Base-by-base conservation (phyloP, 2,329 filamentous ascomycete species). In the Lasiodiplodia hormozganensis region DNA sequence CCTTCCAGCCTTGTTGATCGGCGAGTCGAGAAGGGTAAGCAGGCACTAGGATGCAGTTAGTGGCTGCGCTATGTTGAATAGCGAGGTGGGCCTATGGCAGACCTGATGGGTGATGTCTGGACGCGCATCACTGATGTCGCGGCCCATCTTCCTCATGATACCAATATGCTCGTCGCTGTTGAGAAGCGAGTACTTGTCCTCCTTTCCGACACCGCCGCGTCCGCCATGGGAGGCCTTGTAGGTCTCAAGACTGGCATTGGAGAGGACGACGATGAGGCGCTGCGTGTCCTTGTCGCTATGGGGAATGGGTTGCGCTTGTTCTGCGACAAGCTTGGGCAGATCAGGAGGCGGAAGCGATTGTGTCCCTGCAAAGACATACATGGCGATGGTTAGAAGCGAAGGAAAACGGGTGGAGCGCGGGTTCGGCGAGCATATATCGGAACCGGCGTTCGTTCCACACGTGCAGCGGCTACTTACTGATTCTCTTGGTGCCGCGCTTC, bases 141-240 rank as follows among this genome's bases (percentile, higher is more conserved):
- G 88, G 80, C 97, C 97, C 95, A 98, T 98, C 86, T 98, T 99
- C 77, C 96, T 91, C 94, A 99, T 97, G 72, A 98, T 92, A 71
- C 96, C 96, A 74, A 99, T 99, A 80, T 99, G 96, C 82, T 99
- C 96, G 78, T 99, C 96, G 82, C 94, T 97, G 86, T 99, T 99
- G 76, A 99, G 89, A 65, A 99, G 86, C 70, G 95, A 97, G 82
- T 97, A 99, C 82, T 98, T 98, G 79, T 97, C 95, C 76, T 97
- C 94, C 64, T 92, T 89, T 70, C 88, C 87, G 69, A 86, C 84
- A 79, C 89, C 81, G 82, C 90, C 82, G 78, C 88, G 80, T 77
- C 86, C 80, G 70, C 90, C 90, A 73, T 93, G 90, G 23, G 92
- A 92, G 1, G 96, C 92, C 79, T 96, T 96, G 86, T 97, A 98